Evolutionary conservation across 169 alveolate genomes (phyloP), one percentile per base, ranked within the genome.

Genomic region (Plasmodium gonderi): DNA sequence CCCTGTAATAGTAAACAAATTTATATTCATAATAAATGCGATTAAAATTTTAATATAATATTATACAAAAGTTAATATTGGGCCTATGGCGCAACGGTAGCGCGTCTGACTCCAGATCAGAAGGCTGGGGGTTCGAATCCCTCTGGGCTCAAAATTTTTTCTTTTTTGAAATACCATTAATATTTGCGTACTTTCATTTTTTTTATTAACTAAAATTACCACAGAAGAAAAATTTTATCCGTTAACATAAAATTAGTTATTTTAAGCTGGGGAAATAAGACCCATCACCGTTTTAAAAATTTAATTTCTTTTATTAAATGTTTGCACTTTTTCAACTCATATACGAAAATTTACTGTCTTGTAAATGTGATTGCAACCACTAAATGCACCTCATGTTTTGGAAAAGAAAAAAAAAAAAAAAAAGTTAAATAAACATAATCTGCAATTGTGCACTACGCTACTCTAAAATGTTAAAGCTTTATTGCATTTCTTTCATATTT

Each of bases 81-180:
- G 97, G 97, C 97, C 97, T 94, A 96, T 96, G 97, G 98, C 98
- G 97, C 97, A 96, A 96, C 95, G 98, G 98, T 94, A 96, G 97
- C 97, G 98, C 97, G 97, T 96, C 97, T 96, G 98, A 96, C 97
- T 96, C 97, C 98, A 96, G 96, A 96, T 96, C 98, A 96, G 97
- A 96, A 92, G 98, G 97, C 96, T 96, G 98, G 97, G 97, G 97
- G 97, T 96, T 96, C 98, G 97, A 96, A 95, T 96, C 97, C 97
- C 97, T 95, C 97, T 96, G 97, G 97, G 97, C 97, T 96, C 97
- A 96, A n/a, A n/a, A n/a, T n/a, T n/a, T 6, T 0, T 82, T 91
- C 29, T 68, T 69, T 31, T 2, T 14, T 54, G 11, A 11, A 80
- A 14, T 7, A 75, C 65, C 40, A 20, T 69, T 38, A 8, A 26